Conservation (phyloP, 2,329 filamentous ascomycete genomes). For the Ophiosphaerella korrae region DNA sequence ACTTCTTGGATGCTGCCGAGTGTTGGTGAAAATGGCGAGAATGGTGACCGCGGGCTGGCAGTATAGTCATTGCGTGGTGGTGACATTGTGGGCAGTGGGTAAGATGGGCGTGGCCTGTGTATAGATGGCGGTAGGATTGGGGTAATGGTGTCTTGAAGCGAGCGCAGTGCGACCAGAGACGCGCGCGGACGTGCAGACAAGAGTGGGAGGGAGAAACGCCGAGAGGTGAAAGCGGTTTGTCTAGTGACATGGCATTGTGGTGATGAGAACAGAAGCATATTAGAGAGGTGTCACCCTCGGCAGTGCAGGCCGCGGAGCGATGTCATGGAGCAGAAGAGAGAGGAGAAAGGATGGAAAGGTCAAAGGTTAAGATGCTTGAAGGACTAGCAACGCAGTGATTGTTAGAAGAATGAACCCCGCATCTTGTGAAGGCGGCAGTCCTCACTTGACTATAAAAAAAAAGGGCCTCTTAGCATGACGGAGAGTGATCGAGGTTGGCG, state of each 20-base stretch:
- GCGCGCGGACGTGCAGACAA: slow-evolving; percentile 22
- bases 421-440: slow-evolving; percentile 16
- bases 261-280: slow-evolving; percentile 32
- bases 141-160: slow-evolving; percentile 8
- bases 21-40: slow-evolving; percentile 25
- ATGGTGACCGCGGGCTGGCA: slow-evolving; percentile 20
- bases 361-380: slow-evolving; percentile 11
- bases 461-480: slow-evolving; percentile 25
- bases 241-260: slow-evolving; percentile 24
- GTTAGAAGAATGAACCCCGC: slow-evolving; percentile 16
- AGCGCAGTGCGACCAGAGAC: slow-evolving; percentile 21
- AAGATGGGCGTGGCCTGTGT: neutral
- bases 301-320: slow-evolving; percentile 5
- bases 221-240: slow-evolving; percentile 19
- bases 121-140: slow-evolving; percentile 7
- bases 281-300: slow-evolving; percentile 16
- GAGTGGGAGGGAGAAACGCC: slow-evolving; percentile 16
- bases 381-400: slow-evolving; percentile 16
- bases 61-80: slow-evolving; percentile 9
- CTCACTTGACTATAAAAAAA: slow-evolving; percentile 10
- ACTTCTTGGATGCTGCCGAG: slow-evolving; percentile 32
- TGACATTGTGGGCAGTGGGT: slow-evolving; percentile 18
- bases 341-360: slow-evolving; percentile 12
- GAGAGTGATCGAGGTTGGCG: slow-evolving; percentile 25
- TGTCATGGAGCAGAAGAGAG: slow-evolving; percentile 1